Percentiles rank a stretch among this genome's conserved stretches.
These are phyloP conservation scores for Penicillium flavigenum DNA, from an alignment of 495 filamentous ascomycete genomes.

Conservation along the genomic window DNA sequence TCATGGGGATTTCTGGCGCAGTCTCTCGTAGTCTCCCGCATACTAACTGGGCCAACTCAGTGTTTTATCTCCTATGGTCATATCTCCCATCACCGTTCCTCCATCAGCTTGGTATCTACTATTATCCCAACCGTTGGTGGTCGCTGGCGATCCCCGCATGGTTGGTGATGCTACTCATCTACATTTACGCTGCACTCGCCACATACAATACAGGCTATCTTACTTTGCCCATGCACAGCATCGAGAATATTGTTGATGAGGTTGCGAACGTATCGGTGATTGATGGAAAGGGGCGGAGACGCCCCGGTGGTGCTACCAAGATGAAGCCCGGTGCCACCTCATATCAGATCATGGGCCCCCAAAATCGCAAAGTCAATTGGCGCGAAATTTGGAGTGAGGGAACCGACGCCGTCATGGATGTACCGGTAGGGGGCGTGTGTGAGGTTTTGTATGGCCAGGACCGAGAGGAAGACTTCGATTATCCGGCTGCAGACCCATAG, in stretches of 20 bases:
- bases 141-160: conserved; percentile 85
- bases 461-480: conserved; percentile 36
- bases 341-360: conserved; percentile 49
- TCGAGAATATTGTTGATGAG: conserved; percentile 92
- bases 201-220: conserved; percentile 86
- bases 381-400: conserved; percentile 80
- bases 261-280: conserved; percentile 81
- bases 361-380: conserved; percentile 63
- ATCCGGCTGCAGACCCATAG: conserved; percentile 11
- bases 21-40: not conserved
- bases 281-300: conserved; percentile 65
- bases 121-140: conserved; percentile 98
- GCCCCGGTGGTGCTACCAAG: conserved; percentile 42
- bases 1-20: not conserved
- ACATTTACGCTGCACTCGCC: conserved; percentile 92
- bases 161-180: conserved; percentile 83
- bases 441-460: conserved; percentile 66
- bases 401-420: conserved; percentile 97
- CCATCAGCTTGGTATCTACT: conserved; percentile 89
- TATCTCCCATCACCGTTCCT: conserved; percentile 90
- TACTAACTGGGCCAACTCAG: conserved; percentile 24
- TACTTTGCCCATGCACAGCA: conserved; percentile 73
- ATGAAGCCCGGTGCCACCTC: conserved; percentile 49
- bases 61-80: conserved; percentile 91
- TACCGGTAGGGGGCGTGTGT: conserved; percentile 94